A percentile compares a stretch with the other conserved stretches of the same genome.
phyloP scores from a whole-genome alignment of 495 filamentous ascomycete species.

The Entonaema liquescens region DNA sequence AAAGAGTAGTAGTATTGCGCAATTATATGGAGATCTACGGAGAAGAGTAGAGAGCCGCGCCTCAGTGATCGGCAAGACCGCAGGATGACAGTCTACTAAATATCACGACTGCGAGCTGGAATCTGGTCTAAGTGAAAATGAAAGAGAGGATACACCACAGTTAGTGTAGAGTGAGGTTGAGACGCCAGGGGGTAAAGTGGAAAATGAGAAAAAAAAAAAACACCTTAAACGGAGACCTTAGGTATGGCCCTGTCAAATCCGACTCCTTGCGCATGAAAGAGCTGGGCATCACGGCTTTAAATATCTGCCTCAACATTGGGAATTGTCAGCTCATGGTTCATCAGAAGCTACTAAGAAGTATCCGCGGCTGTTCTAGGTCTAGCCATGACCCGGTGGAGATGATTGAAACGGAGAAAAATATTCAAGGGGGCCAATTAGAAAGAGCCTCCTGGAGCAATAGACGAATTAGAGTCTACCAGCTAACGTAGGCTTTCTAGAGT shows the following conservation, averaged over 20 bases:
- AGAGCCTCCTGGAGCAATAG: conserved; percentile 12
- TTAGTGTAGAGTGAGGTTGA: neutral
- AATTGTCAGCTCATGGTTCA: conserved; percentile 6
- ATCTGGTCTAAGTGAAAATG: conserved; percentile 15
- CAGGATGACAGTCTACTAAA: neutral
- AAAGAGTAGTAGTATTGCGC: conserved; percentile 11
- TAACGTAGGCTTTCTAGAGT: conserved; percentile 27
- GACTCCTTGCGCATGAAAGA: conserved; percentile 1
- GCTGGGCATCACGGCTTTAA: conserved; percentile 25
- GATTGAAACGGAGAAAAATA: conserved; percentile 34
- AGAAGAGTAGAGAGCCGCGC: neutral
- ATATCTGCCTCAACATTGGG: conserved; percentile 14
- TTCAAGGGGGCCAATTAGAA: conserved; percentile 33
- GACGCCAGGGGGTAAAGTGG: neutral
- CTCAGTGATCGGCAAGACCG: conserved; percentile 10
- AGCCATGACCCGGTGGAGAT: conserved; percentile 20
- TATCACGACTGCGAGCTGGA: conserved; percentile 15
- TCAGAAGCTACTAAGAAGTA: conserved; percentile 10
- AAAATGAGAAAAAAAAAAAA: neutral
- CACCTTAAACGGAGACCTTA: neutral
- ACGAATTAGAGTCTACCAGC: conserved; percentile 24
- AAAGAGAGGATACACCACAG: neutral
- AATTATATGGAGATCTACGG: conserved; percentile 12
- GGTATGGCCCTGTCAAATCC: neutral
- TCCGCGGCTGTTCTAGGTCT: conserved; percentile 17